Conservation (phyloP, 371 early-diverging fungal species). For the Amoeboradix gromovi region DNA sequence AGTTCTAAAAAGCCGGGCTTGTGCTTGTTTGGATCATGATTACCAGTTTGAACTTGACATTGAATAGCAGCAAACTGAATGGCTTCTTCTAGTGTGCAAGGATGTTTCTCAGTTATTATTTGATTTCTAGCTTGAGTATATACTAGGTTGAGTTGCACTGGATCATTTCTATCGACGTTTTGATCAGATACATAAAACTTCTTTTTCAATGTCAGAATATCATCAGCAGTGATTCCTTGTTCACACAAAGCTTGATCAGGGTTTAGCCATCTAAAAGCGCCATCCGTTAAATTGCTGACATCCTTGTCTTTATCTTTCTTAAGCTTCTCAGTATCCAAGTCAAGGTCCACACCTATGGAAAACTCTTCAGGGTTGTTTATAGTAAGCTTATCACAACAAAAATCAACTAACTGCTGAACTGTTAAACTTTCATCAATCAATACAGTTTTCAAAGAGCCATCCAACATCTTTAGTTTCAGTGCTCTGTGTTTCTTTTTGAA, state of each 20-base stretch:
- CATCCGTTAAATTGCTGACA: neutral
- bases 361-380: constrained; percentile 21
- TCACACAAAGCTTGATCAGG: constrained; percentile 19
- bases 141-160: constrained; percentile 20
- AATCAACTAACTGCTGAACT: constrained; percentile 12
- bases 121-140: constrained; percentile 17
- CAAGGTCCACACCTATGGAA: constrained; percentile 12
- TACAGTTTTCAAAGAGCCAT: constrained; percentile 17
- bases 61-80: constrained; percentile 20
- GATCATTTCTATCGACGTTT: constrained; percentile 21
- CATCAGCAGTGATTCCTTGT: constrained; percentile 17
- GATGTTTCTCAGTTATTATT: constrained; percentile 18
- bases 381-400: constrained; percentile 15
- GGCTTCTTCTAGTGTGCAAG: constrained; percentile 21
- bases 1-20: constrained; percentile 13
- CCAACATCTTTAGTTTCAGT: constrained; percentile 17
- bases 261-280: constrained; percentile 15
- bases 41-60: constrained; percentile 19
- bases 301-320: constrained; percentile 5
- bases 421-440: constrained; percentile 17
- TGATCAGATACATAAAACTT: constrained; percentile 24
- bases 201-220: constrained; percentile 17
- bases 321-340: neutral
- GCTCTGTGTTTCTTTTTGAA: constrained; percentile 21
- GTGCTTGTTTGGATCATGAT: constrained; percentile 20